Base-by-base conservation (phyloP, 306 rosid genomes). In the Morella rubra region DNA sequence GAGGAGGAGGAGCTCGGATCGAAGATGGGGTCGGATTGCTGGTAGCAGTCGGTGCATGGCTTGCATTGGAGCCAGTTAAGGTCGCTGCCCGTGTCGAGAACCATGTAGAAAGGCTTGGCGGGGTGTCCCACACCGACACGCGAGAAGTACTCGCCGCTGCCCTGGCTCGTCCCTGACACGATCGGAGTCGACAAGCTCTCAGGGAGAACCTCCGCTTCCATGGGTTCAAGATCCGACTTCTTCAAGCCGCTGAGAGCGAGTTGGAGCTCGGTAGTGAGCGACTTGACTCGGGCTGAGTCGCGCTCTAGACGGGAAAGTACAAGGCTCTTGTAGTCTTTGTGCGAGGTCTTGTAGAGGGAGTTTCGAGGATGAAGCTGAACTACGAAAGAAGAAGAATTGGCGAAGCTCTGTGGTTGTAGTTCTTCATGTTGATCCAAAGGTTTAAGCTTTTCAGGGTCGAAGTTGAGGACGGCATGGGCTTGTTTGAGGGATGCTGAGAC, bases 61-160 rank as follows among this genome's bases (percentile, higher is more conserved):
- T 87, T 40, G 81, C 99, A 92, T 41, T 96, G 99, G 49, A 96
- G 86, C 99, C 99, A 92, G 65, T 88, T 91, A 9, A 96, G 73
- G 78, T 96, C 99, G 51, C 97, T 89, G 9, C 97, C 98, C 0
- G 98, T 96, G 69, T 96, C 99, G n/a, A 89, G 89, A 16, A 86
- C 93, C 99, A 96, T 89, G 85, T 82, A 92, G 51, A 79, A 89
- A 0, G 84, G 85, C 73, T 84, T 84, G 0, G 91, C 54, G 44
- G 99, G 99, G 0, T 14, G 66, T 0, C 99, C 99, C 14, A 96
- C 90, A 0, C 91, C 93, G 58, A 96, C 60, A 6, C 93, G 84
- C 4, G 93, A 20, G 85, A 96, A 96, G 82, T 92, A 96, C 89
- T 92, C 98, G n/a, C 99, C 99, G 79, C 93, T 87, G 5, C 99